Evolutionary conservation across 805 yeast genomes (phyloP).

Genomic region (Lipomyces oligophaga): DNA sequence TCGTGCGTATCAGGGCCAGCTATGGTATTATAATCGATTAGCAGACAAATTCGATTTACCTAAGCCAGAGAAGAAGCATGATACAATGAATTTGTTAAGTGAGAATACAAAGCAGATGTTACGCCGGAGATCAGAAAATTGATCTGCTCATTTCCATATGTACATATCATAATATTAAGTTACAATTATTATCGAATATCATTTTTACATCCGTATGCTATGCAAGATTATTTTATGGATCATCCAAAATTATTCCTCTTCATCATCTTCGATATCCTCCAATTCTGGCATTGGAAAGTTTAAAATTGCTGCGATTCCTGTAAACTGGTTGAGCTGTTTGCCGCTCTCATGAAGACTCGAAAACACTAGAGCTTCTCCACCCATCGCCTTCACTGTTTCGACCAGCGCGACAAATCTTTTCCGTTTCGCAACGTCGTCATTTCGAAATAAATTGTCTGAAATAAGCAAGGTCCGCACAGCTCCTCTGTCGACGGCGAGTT

Average conservation of each 20-base stretch:
- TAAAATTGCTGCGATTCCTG: slow-evolving; percentile 86
- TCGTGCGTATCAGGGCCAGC: slow-evolving; percentile 52
- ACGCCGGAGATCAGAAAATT: too few relatives aligned
- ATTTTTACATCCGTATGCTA: background rate
- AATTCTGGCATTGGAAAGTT: slow-evolving; percentile 68
- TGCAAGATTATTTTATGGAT: background rate
- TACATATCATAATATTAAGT: background rate
- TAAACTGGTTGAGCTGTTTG: slow-evolving; percentile 77
- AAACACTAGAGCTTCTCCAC: slow-evolving; percentile 75
- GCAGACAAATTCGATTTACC: background rate
- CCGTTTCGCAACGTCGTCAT: slow-evolving; percentile 66
- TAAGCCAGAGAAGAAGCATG: background rate
- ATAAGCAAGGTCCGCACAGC: slow-evolving; percentile 72
- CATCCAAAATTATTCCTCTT: slow-evolving; percentile 33
- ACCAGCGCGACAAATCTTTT: slow-evolving; percentile 62
- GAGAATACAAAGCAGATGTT: too few relatives aligned
- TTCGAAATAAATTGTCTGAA: slow-evolving; percentile 75
- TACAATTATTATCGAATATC: background rate
- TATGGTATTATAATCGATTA: slow-evolving; percentile 52
- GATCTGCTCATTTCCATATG: too few relatives aligned
- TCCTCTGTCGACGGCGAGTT: slow-evolving; percentile 68
- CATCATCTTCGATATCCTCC: slow-evolving; percentile 64
- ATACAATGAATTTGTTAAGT: too few relatives aligned
- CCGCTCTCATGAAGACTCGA: slow-evolving; percentile 88
- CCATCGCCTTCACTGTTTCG: slow-evolving; percentile 63